Evolutionary conservation across 176 grass and related monocot genomes (phyloP).

Genomic region (Musa troglodytarum): DNA sequence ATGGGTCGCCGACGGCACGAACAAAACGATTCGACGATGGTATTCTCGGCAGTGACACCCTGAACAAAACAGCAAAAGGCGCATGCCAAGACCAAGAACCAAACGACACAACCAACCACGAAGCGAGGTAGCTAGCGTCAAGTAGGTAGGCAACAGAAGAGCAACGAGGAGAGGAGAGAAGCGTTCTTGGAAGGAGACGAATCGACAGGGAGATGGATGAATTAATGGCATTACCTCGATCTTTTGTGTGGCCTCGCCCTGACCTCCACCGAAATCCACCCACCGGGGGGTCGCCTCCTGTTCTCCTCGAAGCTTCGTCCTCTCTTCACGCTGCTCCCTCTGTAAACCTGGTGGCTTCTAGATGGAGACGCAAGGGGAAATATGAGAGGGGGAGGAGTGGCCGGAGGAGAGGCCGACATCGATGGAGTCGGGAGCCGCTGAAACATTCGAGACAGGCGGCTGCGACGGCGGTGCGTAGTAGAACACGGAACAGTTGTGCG

Average conservation of each 20-base stretch:
- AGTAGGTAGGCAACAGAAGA: neutral
- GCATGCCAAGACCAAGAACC: neutral
- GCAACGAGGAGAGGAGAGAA: neutral
- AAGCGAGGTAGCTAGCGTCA: neutral
- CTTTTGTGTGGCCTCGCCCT: neutral
- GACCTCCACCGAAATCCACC: neutral
- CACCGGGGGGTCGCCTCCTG: neutral
- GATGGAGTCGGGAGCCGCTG: no score
- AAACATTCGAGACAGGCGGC: no score
- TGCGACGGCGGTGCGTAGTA: no score
- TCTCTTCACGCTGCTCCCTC: neutral
- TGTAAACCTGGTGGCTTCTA: no score
- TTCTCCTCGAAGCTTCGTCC: neutral
- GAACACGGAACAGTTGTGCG: no score
- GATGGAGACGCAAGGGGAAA: no score
- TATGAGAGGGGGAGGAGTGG: no score
- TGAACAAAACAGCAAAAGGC: neutral
- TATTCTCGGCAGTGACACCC: neutral
- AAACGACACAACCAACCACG: neutral
- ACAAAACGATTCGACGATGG: neutral
- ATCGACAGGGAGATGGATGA: neutral
- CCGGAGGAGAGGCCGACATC: no score
- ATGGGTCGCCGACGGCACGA: neutral
- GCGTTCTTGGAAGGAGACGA: neutral
- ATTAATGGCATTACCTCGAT: neutral